Evolutionary conservation across 2,329 filamentous ascomycete genomes (phyloP), one percentile per base, ranked within the genome.

Genomic region (Fusarium newnesense): DNA sequence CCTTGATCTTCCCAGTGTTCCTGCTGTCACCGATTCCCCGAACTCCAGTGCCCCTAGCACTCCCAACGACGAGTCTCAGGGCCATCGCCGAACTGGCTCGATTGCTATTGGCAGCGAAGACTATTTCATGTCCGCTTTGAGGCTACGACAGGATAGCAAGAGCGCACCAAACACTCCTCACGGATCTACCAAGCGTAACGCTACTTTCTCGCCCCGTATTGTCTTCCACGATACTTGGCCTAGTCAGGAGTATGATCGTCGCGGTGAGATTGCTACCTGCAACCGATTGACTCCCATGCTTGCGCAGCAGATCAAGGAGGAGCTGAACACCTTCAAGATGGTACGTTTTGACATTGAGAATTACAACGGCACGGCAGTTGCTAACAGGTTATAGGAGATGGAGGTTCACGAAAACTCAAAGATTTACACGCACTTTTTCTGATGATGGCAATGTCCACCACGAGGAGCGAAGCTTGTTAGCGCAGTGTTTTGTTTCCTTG

Each of bases 371-470:
- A 34, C 18, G 34, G 8, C 5, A 19, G 24, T n/a, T 49, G 75
- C 86, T 89, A 82, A 89, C 77, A 43, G 15, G 16, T 21, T 19
- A 16, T 60, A 98, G 96, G 96, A 99, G 86, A 99, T 99, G 96
- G 96, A 98, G 87, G 96, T 99, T 79, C 96, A 99, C 83, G 96
- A 98, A 85, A 94, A 93, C 82, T 98, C 96, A 76, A 99, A 98
- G 87, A 95, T 98, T 80, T 98, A 99, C 87, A 99, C 96, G 78
- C 96, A 99, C 89, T 99, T 99, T 89, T 98, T 99, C 88, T 99
- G 90, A 96, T 84, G 85, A 87, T 74, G 74, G 68, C 73, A 69
- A 77, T 66, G 73, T 59, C 75, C 68, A 77, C 62, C 64, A 69
- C 53, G 60, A 73, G 74, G 67, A 75, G 65, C 60, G 64, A 75